Evolutionary conservation across 2,329 filamentous ascomycete genomes (phyloP).

Genomic region (Ophiostoma novo-ulmi): DNA sequence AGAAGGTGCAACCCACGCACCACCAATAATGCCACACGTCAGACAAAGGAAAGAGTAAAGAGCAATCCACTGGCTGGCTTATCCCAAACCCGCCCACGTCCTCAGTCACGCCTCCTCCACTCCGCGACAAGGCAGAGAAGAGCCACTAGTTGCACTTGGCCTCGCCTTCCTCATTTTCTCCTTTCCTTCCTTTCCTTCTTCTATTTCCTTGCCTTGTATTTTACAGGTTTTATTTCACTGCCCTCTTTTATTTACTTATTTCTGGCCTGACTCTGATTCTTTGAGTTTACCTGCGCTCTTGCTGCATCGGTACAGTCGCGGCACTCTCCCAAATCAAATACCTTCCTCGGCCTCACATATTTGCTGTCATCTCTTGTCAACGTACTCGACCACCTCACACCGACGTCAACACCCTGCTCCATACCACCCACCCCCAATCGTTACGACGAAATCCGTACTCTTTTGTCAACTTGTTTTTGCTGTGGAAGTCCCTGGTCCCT

Average conservation of each 20-base stretch:
- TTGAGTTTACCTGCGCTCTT: neutral
- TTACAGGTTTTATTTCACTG: neutral
- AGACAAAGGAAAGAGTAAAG: constrained; percentile 5
- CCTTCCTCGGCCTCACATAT: neutral
- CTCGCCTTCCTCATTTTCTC: constrained; percentile 18
- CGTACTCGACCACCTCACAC: neutral
- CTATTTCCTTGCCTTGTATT: neutral
- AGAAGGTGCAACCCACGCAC: neutral
- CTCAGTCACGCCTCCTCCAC: constrained; percentile 17
- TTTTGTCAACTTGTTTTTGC: constrained; percentile 1
- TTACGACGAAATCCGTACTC: neutral
- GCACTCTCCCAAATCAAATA: neutral
- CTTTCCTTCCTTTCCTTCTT: constrained; percentile 12
- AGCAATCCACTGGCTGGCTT: constrained; percentile 1
- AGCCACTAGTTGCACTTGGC: constrained; percentile 14
- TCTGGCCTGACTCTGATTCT: neutral
- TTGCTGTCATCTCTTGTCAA: neutral
- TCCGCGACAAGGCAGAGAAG: constrained; percentile 20
- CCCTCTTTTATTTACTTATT: neutral
- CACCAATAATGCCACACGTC: neutral
- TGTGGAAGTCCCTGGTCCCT: constrained; percentile 6
- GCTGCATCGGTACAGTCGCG: neutral
- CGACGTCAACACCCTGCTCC: constrained; percentile 1
- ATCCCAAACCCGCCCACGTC: constrained; percentile 14
- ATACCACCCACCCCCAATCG: neutral